Conservation (phyloP, 2,329 filamentous ascomycete genomes). For the Ambrosiella cleistominuta region DNA sequence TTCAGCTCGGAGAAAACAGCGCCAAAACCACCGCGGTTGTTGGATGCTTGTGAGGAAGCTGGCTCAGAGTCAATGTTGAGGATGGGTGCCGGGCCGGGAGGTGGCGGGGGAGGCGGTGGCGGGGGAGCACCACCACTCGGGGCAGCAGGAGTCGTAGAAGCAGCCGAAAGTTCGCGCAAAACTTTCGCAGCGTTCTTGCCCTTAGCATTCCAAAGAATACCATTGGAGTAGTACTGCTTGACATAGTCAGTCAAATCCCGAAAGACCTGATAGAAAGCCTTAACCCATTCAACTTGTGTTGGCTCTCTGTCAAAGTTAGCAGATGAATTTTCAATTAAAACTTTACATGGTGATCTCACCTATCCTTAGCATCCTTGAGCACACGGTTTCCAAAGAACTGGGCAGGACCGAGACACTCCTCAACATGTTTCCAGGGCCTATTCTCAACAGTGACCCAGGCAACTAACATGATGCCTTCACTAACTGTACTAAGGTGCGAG, state of each 20-base stretch:
- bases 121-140: slow-evolving; percentile 25
- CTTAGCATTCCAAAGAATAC: slow-evolving; percentile 72
- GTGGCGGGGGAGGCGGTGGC: slow-evolving; percentile 49
- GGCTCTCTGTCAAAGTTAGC: slow-evolving; percentile 41
- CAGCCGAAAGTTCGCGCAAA: slow-evolving; percentile 34
- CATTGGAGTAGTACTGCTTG: slow-evolving; percentile 62
- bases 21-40: slow-evolving; percentile 46
- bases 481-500: slow-evolving; percentile 70
- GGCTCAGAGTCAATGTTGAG: slow-evolving; percentile 28
- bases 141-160: slow-evolving; percentile 28
- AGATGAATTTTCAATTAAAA: not conserved
- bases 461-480: slow-evolving; percentile 75
- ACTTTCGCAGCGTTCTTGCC: slow-evolving; percentile 56
- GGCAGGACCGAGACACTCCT: slow-evolving; percentile 64
- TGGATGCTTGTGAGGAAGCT: slow-evolving; percentile 21
- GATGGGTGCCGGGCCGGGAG: slow-evolving; percentile 51
- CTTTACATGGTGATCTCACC: slow-evolving; percentile 20
- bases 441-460: slow-evolving; percentile 77
- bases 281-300: slow-evolving; percentile 72
- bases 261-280: slow-evolving; percentile 83
- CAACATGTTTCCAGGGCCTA: slow-evolving; percentile 72
- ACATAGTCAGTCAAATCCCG: slow-evolving; percentile 68
- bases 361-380: slow-evolving; percentile 72
- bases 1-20: slow-evolving; percentile 90
- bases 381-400: slow-evolving; percentile 94